Evolutionary conservation across 371 early-diverging fungal species (phyloP).

Genomic region (Catenaria anguillulae): DNA sequence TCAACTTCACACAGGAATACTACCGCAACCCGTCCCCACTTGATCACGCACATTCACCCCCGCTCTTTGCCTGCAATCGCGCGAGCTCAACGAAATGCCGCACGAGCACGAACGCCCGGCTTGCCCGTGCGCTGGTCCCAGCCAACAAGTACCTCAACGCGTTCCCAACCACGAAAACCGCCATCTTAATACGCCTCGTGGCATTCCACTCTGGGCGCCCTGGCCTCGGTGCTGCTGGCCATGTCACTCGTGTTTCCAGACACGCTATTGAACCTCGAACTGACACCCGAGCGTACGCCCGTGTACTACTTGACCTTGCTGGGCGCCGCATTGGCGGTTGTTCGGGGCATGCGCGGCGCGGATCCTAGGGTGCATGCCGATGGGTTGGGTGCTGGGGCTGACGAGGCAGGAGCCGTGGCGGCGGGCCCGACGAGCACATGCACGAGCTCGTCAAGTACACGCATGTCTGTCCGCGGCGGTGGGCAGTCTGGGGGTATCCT

Average conservation of each 20-base stretch:
- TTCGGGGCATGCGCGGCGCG: slow-evolving; percentile 60
- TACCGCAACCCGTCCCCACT: slow-evolving; percentile 73
- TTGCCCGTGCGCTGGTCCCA: slow-evolving; percentile 47
- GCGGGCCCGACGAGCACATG: slow-evolving; percentile 64
- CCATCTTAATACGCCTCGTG: slow-evolving; percentile 66
- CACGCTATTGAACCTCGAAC: slow-evolving; percentile 68
- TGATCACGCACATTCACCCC: slow-evolving; percentile 69
- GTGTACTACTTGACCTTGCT: slow-evolving; percentile 84
- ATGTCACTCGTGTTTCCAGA: slow-evolving; percentile 79
- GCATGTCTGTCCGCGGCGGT: slow-evolving; percentile 76
- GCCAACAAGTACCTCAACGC: slow-evolving; percentile 74
- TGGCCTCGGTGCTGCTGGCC: slow-evolving; percentile 66
- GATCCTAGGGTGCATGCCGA: slow-evolving; percentile 13
- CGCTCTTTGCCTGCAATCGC: slow-evolving; percentile 77
- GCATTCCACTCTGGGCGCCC: slow-evolving; percentile 78
- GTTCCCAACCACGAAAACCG: slow-evolving; percentile 70
- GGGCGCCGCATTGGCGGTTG: slow-evolving; percentile 65
- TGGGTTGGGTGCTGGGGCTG: no score
- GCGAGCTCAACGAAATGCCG: slow-evolving; percentile 93
- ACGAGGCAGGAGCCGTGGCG: slow-evolving; percentile 43
- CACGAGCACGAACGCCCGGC: slow-evolving; percentile 68
- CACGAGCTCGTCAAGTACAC: slow-evolving; percentile 64
- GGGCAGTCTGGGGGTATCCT: slow-evolving; percentile 27
- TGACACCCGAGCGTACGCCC: slow-evolving; percentile 66
- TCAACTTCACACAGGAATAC: slow-evolving; percentile 58